These are phyloP conservation scores for Omphalea diandra DNA, from an alignment of 441 rosid genomes.

Conservation along the genomic window DNA sequence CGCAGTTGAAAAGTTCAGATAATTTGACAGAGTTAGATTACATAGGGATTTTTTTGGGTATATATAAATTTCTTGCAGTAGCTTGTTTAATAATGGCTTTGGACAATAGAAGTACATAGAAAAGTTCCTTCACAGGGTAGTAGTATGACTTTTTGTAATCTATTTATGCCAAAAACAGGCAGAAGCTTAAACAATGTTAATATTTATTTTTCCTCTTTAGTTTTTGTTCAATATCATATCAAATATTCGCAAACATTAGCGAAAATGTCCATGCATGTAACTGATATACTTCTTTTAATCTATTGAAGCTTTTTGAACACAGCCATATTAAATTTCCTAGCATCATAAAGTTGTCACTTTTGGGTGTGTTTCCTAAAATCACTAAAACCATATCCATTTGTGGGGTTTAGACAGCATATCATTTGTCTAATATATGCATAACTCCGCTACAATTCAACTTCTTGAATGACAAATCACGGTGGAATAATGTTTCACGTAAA, in stretches of 20 bases:
- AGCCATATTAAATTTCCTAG: too few species aligned
- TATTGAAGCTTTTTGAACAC: not conserved
- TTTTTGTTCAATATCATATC: slow-evolving; percentile 15
- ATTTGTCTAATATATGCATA: too few species aligned
- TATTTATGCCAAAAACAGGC: slow-evolving; percentile 3
- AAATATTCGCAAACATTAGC: not conserved
- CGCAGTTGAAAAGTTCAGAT: slow-evolving; percentile 42
- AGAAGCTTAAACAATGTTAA: not conserved
- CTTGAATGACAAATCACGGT: too few species aligned
- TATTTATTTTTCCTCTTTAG: not conserved
- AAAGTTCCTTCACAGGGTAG: not conserved
- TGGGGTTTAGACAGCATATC: too few species aligned
- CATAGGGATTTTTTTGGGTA: slow-evolving; percentile 10
- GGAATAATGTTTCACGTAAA: too few species aligned
- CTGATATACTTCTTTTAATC: too few species aligned
- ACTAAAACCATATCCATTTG: not conserved
- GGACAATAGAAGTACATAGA: slow-evolving; percentile 15
- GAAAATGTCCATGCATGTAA: too few species aligned
- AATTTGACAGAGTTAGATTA: slow-evolving; percentile 18
- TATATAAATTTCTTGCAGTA: slow-evolving; percentile 2
- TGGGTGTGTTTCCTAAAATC: not conserved
- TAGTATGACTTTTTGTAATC: not conserved
- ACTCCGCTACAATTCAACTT: too few species aligned
- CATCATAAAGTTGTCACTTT: not conserved
- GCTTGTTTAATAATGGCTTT: slow-evolving; percentile 11